Conservation (phyloP, 805 yeast species). For the Metschnikowia gruessii region DNA sequence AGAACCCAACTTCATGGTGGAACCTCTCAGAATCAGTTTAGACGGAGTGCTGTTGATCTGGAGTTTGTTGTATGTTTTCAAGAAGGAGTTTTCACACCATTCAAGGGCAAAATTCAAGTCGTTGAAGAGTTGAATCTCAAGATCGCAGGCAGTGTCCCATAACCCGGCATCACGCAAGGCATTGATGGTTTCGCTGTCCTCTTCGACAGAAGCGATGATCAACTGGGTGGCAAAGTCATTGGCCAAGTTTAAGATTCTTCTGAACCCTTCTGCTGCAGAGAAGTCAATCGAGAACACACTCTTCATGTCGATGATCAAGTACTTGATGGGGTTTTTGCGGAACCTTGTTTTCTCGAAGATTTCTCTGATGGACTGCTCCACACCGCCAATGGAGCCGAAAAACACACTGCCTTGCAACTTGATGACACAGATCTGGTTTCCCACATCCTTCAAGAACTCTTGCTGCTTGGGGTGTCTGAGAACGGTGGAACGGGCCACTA, state of each 20-base stretch:
- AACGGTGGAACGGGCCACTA: slow-evolving; percentile 87
- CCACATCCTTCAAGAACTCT: slow-evolving; percentile 78
- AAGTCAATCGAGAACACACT: slow-evolving; percentile 82
- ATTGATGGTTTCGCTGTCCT: slow-evolving; percentile 60
- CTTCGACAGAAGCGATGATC: slow-evolving; percentile 73
- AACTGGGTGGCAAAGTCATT: slow-evolving; percentile 66
- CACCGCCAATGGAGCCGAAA: slow-evolving; percentile 93
- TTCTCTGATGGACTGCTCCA: slow-evolving; percentile 70
- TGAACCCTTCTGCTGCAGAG: slow-evolving; percentile 94
- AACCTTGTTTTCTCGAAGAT: slow-evolving; percentile 57
- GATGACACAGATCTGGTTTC: slow-evolving; percentile 84
- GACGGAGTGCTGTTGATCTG: slow-evolving; percentile 23
- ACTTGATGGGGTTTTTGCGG: slow-evolving; percentile 63
- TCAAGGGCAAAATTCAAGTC: slow-evolving; percentile 86
- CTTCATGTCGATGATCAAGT: slow-evolving; percentile 79
- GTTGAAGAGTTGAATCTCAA: slow-evolving; percentile 59
- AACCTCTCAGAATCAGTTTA: slow-evolving; percentile 12
- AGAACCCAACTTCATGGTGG: slow-evolving; percentile 4
- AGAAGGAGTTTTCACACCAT: slow-evolving; percentile 93
- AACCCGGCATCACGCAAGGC: slow-evolving; percentile 83
- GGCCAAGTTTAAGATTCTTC: slow-evolving; percentile 76
- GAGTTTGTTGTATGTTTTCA: slow-evolving; percentile 53
- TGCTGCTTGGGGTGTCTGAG: slow-evolving; percentile 87
- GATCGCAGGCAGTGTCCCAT: slow-evolving; percentile 45
- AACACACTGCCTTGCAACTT: slow-evolving; percentile 86